phyloP scores from a whole-genome alignment of 441 rosid genomes.

The Arabidopsis hybrid region DNA sequence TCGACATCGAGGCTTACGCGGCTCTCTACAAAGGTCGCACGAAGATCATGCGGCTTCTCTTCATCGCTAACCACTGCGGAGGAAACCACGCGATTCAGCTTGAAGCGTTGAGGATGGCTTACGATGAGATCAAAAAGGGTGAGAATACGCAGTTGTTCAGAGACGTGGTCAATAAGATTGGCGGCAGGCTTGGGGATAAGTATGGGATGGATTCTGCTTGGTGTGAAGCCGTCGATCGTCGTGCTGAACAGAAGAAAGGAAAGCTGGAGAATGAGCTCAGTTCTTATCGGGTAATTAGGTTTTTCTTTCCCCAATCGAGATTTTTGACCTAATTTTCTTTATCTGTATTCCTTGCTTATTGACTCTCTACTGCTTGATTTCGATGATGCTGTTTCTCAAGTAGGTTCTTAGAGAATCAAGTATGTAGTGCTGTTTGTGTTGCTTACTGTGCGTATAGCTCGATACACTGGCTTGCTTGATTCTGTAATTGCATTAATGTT shows the following conservation, averaged over 20 bases:
- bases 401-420: background rate
- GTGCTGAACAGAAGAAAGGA: constrained; percentile 82
- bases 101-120: constrained; percentile 91
- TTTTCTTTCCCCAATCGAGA: constrained; percentile 12
- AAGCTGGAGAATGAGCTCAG: constrained; percentile 91
- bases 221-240: constrained; percentile 79
- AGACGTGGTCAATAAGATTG: constrained; percentile 77
- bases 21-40: constrained; percentile 82
- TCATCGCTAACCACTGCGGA: constrained; percentile 75
- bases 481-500: background rate
- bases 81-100: constrained; percentile 69
- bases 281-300: constrained; percentile 76
- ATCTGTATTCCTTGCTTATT: background rate
- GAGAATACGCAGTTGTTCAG: constrained; percentile 87
- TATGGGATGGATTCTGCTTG: constrained; percentile 71
- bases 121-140: constrained; percentile 91
- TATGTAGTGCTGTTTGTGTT: constrained; percentile 1
- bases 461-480: background rate
- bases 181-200: constrained; percentile 69
- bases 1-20: constrained; percentile 93
- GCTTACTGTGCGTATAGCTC: background rate
- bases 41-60: constrained; percentile 76
- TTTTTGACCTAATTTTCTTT: constrained; percentile 27
- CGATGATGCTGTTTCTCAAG: background rate
- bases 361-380: background rate